phyloP scores from a whole-genome alignment of 2,329 filamentous ascomycete species.

The Ophiostoma triangulosporum region DNA sequence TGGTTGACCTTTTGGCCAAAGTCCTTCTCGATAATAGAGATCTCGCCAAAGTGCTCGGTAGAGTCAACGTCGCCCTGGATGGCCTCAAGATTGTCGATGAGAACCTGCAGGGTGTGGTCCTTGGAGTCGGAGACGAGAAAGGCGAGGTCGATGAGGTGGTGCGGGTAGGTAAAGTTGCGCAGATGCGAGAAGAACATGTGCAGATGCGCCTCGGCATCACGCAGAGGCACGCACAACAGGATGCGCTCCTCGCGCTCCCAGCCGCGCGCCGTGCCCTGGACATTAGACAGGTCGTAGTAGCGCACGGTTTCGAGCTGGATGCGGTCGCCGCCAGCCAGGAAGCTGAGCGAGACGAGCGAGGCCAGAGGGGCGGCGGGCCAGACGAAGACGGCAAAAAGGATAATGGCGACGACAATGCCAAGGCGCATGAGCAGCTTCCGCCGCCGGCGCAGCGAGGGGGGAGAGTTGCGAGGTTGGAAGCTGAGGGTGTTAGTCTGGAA shows the following conservation, averaged over 20 bases:
- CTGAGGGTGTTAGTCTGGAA: slow-evolving; percentile 28
- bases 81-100: slow-evolving; percentile 61
- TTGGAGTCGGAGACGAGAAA: slow-evolving; percentile 97
- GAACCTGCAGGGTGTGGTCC: slow-evolving; percentile 67
- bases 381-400: slow-evolving; percentile 61
- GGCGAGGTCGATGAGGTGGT: slow-evolving; percentile 88
- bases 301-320: slow-evolving; percentile 85
- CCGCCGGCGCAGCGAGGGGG: slow-evolving; percentile 56
- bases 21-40: slow-evolving; percentile 96
- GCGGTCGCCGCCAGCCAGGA: slow-evolving; percentile 53
- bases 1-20: slow-evolving; percentile 97
- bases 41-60: slow-evolving; percentile 79
- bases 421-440: slow-evolving; percentile 60
- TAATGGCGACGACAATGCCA: slow-evolving; percentile 40
- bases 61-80: slow-evolving; percentile 71
- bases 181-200: slow-evolving; percentile 99
- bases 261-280: slow-evolving; percentile 78
- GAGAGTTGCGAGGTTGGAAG: slow-evolving; percentile 73
- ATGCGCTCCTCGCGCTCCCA: slow-evolving; percentile 97
- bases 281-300: slow-evolving; percentile 89
- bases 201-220: slow-evolving; percentile 83
- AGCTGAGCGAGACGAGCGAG: slow-evolving; percentile 53
- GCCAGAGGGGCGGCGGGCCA: slow-evolving; percentile 52
- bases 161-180: slow-evolving; percentile 91
- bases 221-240: slow-evolving; percentile 81